A percentile compares a stretch with the other conserved stretches of the same genome.
Conservation (phyloP, 2,329 filamentous ascomycete species). For the Penicillium sclerotiorum region DNA sequence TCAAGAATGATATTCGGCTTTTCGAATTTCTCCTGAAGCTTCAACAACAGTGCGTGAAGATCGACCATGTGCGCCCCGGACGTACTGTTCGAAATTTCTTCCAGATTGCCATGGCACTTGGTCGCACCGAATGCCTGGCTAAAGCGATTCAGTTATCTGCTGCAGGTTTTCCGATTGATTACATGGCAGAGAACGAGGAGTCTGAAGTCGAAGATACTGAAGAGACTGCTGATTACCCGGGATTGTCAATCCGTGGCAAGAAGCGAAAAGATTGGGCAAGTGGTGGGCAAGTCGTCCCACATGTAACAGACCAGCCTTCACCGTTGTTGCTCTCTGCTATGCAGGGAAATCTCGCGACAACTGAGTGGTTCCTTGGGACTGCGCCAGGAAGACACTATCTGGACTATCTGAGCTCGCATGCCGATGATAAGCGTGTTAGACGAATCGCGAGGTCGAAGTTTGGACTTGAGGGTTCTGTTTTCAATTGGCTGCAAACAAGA, state of each 20-base stretch:
- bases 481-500: slow-evolving; percentile 48
- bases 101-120: slow-evolving; percentile 46
- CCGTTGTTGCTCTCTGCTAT: slow-evolving; percentile 38
- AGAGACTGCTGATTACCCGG: slow-evolving; percentile 74
- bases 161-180: slow-evolving; percentile 68
- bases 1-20: slow-evolving; percentile 55
- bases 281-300: slow-evolving; percentile 50
- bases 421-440: slow-evolving; percentile 64
- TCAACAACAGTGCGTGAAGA: slow-evolving; percentile 29
- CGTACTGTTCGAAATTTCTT: slow-evolving; percentile 33
- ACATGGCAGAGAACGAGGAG: slow-evolving; percentile 66
- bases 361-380: slow-evolving; percentile 78
- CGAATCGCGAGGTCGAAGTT: slow-evolving; percentile 61
- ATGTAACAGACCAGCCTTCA: slow-evolving; percentile 17
- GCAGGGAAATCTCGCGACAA: slow-evolving; percentile 62
- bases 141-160: slow-evolving; percentile 68
- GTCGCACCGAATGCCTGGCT: slow-evolving; percentile 40
- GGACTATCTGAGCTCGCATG: slow-evolving; percentile 66
- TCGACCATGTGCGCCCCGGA: no score
- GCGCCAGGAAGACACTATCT: slow-evolving; percentile 68
- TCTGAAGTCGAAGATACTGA: slow-evolving; percentile 64
- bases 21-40: slow-evolving; percentile 63
- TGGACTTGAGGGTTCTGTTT: slow-evolving; percentile 66
- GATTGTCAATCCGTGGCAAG: slow-evolving; percentile 72
- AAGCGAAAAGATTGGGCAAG: slow-evolving; percentile 76